A percentile compares a stretch with the other conserved stretches of the same genome.
Conservation (phyloP, 2,329 filamentous ascomycete species). For the Ceratocystis variospora region DNA sequence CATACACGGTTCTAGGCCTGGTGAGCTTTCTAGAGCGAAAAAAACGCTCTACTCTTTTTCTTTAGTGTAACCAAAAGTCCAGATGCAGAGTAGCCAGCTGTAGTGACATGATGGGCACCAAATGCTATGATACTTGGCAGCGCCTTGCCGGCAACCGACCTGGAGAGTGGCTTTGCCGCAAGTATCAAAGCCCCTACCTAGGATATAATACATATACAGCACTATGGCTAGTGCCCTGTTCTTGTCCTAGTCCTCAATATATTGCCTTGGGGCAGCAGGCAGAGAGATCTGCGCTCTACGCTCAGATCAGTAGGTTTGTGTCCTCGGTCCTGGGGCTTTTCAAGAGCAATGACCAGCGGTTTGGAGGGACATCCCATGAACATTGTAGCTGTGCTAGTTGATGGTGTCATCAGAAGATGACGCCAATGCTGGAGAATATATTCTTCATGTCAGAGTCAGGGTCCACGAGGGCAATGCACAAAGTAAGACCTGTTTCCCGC, state of each 20-base stretch:
- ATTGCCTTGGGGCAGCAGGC: slow-evolving; percentile 14
- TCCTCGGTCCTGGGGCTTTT: slow-evolving; percentile 40
- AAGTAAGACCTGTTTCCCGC: slow-evolving; percentile 33
- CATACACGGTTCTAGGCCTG: slow-evolving; percentile 13
- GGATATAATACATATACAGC: slow-evolving; percentile 15
- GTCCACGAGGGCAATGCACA: slow-evolving; percentile 26
- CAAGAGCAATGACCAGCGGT: slow-evolving; percentile 33
- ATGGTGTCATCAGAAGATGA: slow-evolving; percentile 55
- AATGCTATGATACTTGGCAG: slow-evolving; percentile 38
- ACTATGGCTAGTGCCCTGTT: neutral
- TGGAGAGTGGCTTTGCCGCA: slow-evolving; percentile 43
- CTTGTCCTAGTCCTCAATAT: neutral
- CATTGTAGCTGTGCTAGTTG: slow-evolving; percentile 51
- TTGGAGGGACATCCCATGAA: slow-evolving; percentile 44
- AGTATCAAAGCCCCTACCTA: slow-evolving; percentile 32
- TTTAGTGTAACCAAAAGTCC: slow-evolving; percentile 45
- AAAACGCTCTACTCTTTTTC: slow-evolving; percentile 29
- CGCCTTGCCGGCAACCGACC: slow-evolving; percentile 50
- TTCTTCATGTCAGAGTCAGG: slow-evolving; percentile 39
- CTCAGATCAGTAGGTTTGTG: slow-evolving; percentile 42
- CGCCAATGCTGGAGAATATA: slow-evolving; percentile 45
- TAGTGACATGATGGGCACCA: slow-evolving; percentile 38
- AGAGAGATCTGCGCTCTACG: slow-evolving; percentile 37
- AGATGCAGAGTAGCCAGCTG: slow-evolving; percentile 55
- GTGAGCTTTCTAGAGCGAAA: neutral